These are phyloP conservation scores for Phaffomyces thermotolerans DNA, from an alignment of 805 yeast species.

Conservation along the genomic window DNA sequence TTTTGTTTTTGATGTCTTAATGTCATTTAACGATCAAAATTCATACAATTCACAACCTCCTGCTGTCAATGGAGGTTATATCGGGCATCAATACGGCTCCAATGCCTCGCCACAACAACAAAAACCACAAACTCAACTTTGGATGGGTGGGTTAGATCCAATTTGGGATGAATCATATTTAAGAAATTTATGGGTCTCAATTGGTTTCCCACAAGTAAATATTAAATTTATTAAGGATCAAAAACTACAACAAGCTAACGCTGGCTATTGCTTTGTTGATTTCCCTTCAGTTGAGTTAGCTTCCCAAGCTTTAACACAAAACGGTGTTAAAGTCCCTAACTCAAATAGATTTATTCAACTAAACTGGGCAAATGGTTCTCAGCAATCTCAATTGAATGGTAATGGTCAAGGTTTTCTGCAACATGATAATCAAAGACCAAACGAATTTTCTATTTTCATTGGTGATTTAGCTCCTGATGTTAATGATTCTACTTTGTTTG, in stretches of 20 bases:
- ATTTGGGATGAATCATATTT: slow-evolving; percentile 71
- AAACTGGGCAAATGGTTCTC: slow-evolving; percentile 69
- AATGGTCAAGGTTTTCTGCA: not conserved
- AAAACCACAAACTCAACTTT: slow-evolving; percentile 30
- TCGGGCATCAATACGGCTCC: too few relatives aligned
- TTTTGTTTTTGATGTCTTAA: not conserved
- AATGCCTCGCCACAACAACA: not conserved
- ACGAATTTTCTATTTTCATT: slow-evolving; percentile 68
- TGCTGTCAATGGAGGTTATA: too few relatives aligned
- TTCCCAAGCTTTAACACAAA: slow-evolving; percentile 53
- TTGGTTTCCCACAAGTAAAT: slow-evolving; percentile 53
- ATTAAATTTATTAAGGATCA: slow-evolving; percentile 72
- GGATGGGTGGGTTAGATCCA: slow-evolving; percentile 92
- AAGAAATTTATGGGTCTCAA: slow-evolving; percentile 57
- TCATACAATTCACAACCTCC: not conserved
- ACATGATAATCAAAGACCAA: slow-evolving; percentile 10
- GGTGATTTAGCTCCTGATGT: slow-evolving; percentile 78
- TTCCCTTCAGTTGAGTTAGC: slow-evolving; percentile 59
- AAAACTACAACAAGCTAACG: slow-evolving; percentile 29
- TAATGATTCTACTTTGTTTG: slow-evolving; percentile 56
- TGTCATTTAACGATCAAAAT: not conserved
- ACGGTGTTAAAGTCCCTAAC: slow-evolving; percentile 66
- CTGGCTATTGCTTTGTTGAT: slow-evolving; percentile 79
- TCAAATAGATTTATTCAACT: slow-evolving; percentile 53
- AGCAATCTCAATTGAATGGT: slow-evolving; percentile 14